Percentiles rank a stretch among this genome's conserved stretches.
Conservation (phyloP, 139 green algal species). For the Volvox africanus region DNA sequence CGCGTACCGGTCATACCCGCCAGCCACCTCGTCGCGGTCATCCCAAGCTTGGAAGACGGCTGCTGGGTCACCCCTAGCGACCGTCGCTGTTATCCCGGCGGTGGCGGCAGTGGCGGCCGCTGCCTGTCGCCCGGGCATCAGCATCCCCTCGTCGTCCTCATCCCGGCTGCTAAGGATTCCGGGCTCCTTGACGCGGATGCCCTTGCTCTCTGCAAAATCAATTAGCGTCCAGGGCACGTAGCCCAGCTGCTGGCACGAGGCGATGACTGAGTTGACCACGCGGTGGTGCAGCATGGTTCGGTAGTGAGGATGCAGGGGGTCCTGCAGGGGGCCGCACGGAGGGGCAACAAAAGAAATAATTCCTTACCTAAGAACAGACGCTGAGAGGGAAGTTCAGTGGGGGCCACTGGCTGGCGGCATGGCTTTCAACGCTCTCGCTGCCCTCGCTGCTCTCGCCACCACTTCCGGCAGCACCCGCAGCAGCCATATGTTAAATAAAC, state of each 20-base stretch:
- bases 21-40: neutral
- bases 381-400: no score
- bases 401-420: no score
- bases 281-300: slow-evolving; percentile 40
- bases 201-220: slow-evolving; percentile 55
- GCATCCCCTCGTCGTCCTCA: slow-evolving; percentile 33
- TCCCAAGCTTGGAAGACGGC: neutral
- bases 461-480: no score
- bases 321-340: neutral
- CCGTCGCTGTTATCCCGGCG: neutral
- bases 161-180: slow-evolving; percentile 10
- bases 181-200: slow-evolving; percentile 54
- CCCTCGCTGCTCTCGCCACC: no score
- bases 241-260: slow-evolving; percentile 48
- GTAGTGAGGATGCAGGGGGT: slow-evolving; percentile 33
- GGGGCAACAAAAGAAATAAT: no score
- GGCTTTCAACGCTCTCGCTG: no score
- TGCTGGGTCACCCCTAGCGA: no score
- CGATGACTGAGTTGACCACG: slow-evolving; percentile 57
- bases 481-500: no score
- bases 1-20: neutral
- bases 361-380: no score
- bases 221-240: slow-evolving; percentile 58
- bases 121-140: neutral
- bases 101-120: neutral